Evolutionary conservation across 2,329 filamentous ascomycete species (phyloP).

Genomic region (Ceratocystis albifundus): DNA sequence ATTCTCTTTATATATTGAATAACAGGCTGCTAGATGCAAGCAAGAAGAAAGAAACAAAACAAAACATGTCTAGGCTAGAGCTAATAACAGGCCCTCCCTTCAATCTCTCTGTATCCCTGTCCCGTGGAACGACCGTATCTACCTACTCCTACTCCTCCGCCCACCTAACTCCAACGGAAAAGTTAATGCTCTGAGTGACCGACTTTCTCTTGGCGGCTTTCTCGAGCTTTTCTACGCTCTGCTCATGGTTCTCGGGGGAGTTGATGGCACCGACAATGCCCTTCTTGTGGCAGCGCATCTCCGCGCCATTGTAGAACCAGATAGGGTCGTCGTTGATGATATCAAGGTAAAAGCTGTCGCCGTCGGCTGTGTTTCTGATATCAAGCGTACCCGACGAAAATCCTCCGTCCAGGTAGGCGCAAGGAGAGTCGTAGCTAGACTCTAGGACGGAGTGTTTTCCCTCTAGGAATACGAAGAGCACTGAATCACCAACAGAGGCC

Average conservation of each 20-base stretch:
- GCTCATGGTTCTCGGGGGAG: conserved; percentile 26
- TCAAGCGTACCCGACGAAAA: background rate
- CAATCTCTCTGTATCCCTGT: no score
- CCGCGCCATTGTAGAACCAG: background rate
- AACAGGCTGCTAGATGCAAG: no score
- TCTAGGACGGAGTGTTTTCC: conserved; percentile 39
- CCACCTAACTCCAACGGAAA: no score
- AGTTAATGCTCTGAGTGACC: no score
- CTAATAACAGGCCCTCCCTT: no score
- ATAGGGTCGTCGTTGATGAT: conserved; percentile 5
- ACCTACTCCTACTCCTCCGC: no score
- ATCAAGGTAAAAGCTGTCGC: conserved; percentile 32
- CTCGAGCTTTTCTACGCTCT: background rate
- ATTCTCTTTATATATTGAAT: no score
- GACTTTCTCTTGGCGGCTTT: background rate
- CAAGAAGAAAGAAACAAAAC: no score
- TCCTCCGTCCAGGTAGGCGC: conserved; percentile 25
- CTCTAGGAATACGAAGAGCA: conserved; percentile 46
- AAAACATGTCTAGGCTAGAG: no score
- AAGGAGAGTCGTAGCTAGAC: conserved; percentile 35
- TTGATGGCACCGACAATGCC: conserved; percentile 22
- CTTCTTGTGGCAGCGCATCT: conserved; percentile 26
- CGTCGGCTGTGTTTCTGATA: background rate
- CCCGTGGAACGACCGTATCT: no score
- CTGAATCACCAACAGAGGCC: conserved; percentile 38